Base-by-base conservation (phyloP, 2,329 filamentous ascomycete species). In the Xylaria sp. region DNA sequence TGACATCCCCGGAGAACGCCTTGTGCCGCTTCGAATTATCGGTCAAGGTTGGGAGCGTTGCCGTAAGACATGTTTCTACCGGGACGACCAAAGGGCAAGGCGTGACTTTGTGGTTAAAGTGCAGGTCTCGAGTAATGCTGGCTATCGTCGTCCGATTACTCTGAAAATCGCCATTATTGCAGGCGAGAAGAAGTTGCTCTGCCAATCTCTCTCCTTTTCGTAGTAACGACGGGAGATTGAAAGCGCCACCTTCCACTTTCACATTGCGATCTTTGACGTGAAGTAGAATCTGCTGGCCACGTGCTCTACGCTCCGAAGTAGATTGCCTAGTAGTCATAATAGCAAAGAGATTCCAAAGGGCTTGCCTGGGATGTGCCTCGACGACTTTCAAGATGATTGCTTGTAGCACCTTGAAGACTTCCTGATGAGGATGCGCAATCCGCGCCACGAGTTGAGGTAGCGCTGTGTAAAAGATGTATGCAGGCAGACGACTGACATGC, bases 361-460 rank as follows among this genome's bases (percentile, higher is more conserved):
- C 90, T 76, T 99, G 95, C 64, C 92, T 92, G 0, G 95, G 94
- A 75, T 97, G 91, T n/a, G 87, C 83, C 43, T 88, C 84, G 8
- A 96, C 89, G n/a, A 97, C 92, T 74, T 92, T 94, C 64, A 90
- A 80, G 58, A 99, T 93, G 68, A 98, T 94, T 35, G 84, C 84
- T 56, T 89, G 87, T 6, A 99, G 80, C 9, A 91, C 81, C 61
- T 89, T 87, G 77, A 92, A 96, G 1, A 97, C 92, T 1, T 88
- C 86, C 3, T 77, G 77, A 74, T 97, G 92, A 0, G 90, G 88
- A 78, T 99, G 95, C 47, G 91, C 92, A 71, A 99, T 97, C 33
- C 95, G 89, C n/a, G 94, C 95, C 60, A 99, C 91, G 65, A 99
- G 90, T 77, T 99, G 95, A 4, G 95, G 91, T 43, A 99, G 82